A percentile compares a stretch with the other conserved stretches of the same genome.
Conservation (phyloP, 2,329 filamentous ascomycete genomes). For the Aspergillus tamarii region DNA sequence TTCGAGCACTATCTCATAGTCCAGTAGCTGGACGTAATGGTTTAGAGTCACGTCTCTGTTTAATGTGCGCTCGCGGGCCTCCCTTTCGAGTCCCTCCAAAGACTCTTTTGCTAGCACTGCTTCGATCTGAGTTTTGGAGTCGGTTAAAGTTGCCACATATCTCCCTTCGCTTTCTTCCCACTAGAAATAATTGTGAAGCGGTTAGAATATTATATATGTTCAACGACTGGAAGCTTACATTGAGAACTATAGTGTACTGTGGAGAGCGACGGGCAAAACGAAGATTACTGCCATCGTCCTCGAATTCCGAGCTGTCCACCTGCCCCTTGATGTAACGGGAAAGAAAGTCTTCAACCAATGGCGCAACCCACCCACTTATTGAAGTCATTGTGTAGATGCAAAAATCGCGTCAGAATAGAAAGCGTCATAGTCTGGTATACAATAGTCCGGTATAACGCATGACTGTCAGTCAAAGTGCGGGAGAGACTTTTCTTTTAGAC, state of each 20-base stretch:
- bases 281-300: slow-evolving; percentile 41
- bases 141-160: slow-evolving; percentile 35
- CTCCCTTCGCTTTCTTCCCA: slow-evolving; percentile 27
- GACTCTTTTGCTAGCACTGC: slow-evolving; percentile 34
- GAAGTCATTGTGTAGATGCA: slow-evolving; percentile 29
- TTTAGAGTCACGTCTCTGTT: slow-evolving; percentile 28
- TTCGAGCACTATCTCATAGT: slow-evolving; percentile 41
- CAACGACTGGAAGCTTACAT: slow-evolving; percentile 27
- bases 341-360: slow-evolving; percentile 29
- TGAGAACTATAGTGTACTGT: slow-evolving; percentile 31
- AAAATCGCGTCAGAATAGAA: slow-evolving; percentile 6
- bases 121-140: slow-evolving; percentile 38
- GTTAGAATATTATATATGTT: slow-evolving; percentile 7
- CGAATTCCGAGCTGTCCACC: slow-evolving; percentile 20
- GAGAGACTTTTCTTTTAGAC: neutral
- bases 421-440: slow-evolving; percentile 5
- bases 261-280: slow-evolving; percentile 27
- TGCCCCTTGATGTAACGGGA: slow-evolving; percentile 21
- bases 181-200: slow-evolving; percentile 20
- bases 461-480: neutral
- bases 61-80: slow-evolving; percentile 21
- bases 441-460: neutral
- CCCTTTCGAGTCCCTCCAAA: slow-evolving; percentile 24
- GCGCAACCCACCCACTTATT: slow-evolving; percentile 28
- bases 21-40: slow-evolving; percentile 33